Base-by-base conservation (phyloP, 2,329 filamentous ascomycete species). In the Penicillium aurantiogriseum region DNA sequence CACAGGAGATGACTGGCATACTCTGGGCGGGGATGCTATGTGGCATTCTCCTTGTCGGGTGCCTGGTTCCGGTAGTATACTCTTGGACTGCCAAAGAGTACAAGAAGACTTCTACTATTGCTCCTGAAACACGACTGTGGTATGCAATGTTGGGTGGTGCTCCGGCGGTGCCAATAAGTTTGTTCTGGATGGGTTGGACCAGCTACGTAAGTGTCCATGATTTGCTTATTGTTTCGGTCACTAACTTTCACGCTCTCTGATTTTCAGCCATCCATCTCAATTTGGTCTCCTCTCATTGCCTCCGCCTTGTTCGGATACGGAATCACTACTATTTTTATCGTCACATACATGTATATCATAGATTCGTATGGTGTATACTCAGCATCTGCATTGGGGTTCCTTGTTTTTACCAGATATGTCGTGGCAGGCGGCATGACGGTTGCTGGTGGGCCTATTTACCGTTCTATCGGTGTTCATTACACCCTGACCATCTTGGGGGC, bases 161-260 rank as follows among this genome's bases (percentile, higher is more conserved):
- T 0, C 76, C 80, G 0, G 71, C 78, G 0, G 76, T 85, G 1
- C 82, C 82, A 0, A 69, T 83, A 23, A 74, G 73, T 3, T 70
- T 85, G 8, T 84, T 85, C 65, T 85, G 82, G 82, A 81, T 85
- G 70, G 83, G 77, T 1, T 85, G 82, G 83, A 83, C 80, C 0
- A 53, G 56, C 23, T 58, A 61, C 45, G 65, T 66, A 58, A 54
- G 61, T 54, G 4, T 17, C 15, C 40, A n/a, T 27, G 4, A 11
- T 27, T 27, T 17, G 15, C 10, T 43, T 5, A 3, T 29, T 29
- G 25, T 29, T 11, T 15, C 17, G 8, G 5, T 5, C 5, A 19
- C n/a, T 43, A n/a, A 56, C 7, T 17, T 47, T 33, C 5, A 0
- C 13, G 4, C 21, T 25, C 5, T 29, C 17, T 21, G 0, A 39